Conservation (phyloP, 1,284 basidiomycete species). For the Rhodofomes roseus region DNA sequence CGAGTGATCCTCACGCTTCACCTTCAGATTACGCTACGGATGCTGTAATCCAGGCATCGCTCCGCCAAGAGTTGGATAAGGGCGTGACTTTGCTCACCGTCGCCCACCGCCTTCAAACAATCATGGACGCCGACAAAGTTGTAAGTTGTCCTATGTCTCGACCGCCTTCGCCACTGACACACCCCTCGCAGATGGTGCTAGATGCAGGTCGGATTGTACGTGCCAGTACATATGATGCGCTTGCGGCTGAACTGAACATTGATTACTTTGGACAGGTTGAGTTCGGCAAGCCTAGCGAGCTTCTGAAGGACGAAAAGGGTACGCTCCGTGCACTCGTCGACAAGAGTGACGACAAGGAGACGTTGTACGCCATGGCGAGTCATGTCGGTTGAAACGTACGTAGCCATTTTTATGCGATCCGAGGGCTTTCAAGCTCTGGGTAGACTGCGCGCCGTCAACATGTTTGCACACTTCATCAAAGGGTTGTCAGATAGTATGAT, state of each 20-base stretch:
- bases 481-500: too few relatives aligned
- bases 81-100: slow-evolving; percentile 60
- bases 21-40: slow-evolving; percentile 49
- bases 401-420: too few relatives aligned
- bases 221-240: not conserved
- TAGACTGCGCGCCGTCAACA: too few relatives aligned
- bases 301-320: slow-evolving; percentile 51
- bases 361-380: slow-evolving; percentile 42
- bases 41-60: slow-evolving; percentile 52
- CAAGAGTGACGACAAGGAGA: slow-evolving; percentile 50
- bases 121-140: slow-evolving; percentile 54
- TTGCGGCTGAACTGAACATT: not conserved
- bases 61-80: slow-evolving; percentile 45
- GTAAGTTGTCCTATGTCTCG: slow-evolving; percentile 16
- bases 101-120: slow-evolving; percentile 65
- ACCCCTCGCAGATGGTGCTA: slow-evolving; percentile 12
- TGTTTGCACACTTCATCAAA: too few relatives aligned
- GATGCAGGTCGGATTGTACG: slow-evolving; percentile 25
- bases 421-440: too few relatives aligned
- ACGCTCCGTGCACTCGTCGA: slow-evolving; percentile 57
- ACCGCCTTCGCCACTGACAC: not conserved
- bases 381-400: too few relatives aligned
- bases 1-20: too few relatives aligned
- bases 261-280: slow-evolving; percentile 37
- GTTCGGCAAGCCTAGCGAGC: slow-evolving; percentile 55